Percentiles rank a stretch among this genome's conserved stretches.
phyloP scores from a whole-genome alignment of 495 filamentous ascomycete species.

The Penicillium canescens region DNA sequence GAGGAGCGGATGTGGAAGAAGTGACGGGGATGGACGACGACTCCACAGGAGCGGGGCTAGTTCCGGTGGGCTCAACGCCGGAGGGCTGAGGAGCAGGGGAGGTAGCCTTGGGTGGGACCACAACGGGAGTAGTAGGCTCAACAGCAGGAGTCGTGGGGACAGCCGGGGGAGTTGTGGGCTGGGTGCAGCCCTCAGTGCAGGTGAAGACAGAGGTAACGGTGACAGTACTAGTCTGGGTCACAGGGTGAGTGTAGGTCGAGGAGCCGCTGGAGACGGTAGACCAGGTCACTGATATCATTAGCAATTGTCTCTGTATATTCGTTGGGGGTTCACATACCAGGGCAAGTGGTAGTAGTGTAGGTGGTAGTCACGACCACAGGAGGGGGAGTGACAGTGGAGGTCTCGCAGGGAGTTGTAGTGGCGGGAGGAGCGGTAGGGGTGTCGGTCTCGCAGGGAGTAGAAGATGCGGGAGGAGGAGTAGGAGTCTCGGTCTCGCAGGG shows the following conservation, averaged over 20 bases:
- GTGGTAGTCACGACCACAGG: slow-evolving; percentile 19
- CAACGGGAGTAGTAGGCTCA: neutral
- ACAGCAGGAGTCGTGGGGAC: neutral
- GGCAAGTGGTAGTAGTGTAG: slow-evolving; percentile 24
- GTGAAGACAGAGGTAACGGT: slow-evolving; percentile 25
- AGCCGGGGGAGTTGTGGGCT: slow-evolving; percentile 4
- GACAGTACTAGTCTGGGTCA: slow-evolving; percentile 26
- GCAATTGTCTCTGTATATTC: neutral
- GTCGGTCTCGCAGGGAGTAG: slow-evolving; percentile 7
- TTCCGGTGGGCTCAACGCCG: slow-evolving; percentile 5
- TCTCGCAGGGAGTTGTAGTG: slow-evolving; percentile 4
- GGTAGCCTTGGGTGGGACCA: neutral
- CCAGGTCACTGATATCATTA: slow-evolving; percentile 21
- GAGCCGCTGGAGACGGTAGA: slow-evolving; percentile 27
- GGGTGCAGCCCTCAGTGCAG: slow-evolving; percentile 17
- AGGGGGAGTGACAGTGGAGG: slow-evolving; percentile 6
- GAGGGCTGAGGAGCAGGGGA: neutral
- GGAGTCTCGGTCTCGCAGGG: slow-evolving; percentile 5
- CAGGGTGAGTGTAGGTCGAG: slow-evolving; percentile 24
- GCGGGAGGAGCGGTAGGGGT: neutral
- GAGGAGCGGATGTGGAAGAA: slow-evolving; percentile 10
- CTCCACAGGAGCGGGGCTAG: slow-evolving; percentile 5
- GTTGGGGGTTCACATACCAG: slow-evolving; percentile 13
- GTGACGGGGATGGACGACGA: slow-evolving; percentile 1
- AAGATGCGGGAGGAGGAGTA: neutral